Conservation (phyloP, 768 basidiomycete genomes). For the Amanita inopinata region DNA sequence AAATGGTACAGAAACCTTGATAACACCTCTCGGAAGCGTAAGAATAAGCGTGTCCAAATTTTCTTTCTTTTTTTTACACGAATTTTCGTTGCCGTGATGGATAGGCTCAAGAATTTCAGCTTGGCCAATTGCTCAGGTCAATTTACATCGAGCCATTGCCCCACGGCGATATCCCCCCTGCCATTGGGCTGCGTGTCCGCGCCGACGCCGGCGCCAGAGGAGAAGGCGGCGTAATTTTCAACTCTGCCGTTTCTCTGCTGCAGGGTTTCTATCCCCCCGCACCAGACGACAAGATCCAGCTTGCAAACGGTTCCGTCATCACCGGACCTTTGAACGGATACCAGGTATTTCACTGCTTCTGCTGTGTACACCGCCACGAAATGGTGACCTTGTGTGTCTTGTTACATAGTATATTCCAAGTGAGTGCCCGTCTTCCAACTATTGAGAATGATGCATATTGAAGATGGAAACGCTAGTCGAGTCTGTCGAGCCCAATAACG, state of each 20-base stretch:
- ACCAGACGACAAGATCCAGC: constrained; percentile 32
- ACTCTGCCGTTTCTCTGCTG: constrained; percentile 55
- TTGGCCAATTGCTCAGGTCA: constrained; percentile 42
- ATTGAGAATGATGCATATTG: constrained; percentile 6
- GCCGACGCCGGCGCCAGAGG: constrained; percentile 52
- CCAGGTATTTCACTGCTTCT: constrained; percentile 24
- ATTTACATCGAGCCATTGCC: constrained; percentile 48
- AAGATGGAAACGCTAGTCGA: constrained; percentile 31
- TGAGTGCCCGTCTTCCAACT: constrained; percentile 15
- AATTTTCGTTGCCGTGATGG: neutral
- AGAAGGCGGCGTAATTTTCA: constrained; percentile 56
- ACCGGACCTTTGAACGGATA: constrained; percentile 56
- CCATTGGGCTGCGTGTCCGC: constrained; percentile 34
- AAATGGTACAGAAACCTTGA: constrained; percentile 44
- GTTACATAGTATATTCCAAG: constrained; percentile 27
- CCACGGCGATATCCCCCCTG: constrained; percentile 38
- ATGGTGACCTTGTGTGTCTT: neutral
- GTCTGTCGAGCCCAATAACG: constrained; percentile 50
- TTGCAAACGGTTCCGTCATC: constrained; percentile 60
- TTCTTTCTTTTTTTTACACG: neutral
- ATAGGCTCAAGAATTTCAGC: constrained; percentile 47
- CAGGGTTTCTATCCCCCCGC: constrained; percentile 62
- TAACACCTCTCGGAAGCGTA: constrained; percentile 64
- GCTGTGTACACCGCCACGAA: neutral
- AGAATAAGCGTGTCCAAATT: constrained; percentile 12